A percentile compares a stretch with the other conserved stretches of the same genome.
Evolutionary conservation across 345 rosid genomes (phyloP).

Genomic region (Populus davidiana): DNA sequence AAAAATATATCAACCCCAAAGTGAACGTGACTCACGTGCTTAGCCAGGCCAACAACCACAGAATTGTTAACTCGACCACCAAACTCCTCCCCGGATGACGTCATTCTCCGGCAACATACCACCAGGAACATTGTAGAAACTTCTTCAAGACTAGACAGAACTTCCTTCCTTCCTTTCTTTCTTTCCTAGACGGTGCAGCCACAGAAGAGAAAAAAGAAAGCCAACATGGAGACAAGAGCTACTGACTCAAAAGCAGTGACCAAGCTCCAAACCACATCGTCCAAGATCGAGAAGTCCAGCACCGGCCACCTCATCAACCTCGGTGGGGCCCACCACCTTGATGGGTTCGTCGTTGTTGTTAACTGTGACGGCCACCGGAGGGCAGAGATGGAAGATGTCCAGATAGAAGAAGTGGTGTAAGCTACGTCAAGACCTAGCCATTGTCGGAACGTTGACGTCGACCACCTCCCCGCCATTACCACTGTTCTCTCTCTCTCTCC

Average conservation of each 20-base stretch:
- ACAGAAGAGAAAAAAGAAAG: slow-evolving; percentile 83
- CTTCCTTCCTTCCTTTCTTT: background rate
- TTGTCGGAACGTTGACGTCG: slow-evolving; percentile 17
- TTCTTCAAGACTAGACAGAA: background rate
- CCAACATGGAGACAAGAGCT: slow-evolving; percentile 80
- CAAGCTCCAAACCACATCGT: slow-evolving; percentile 67
- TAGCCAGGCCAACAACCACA: background rate
- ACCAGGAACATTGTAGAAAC: background rate
- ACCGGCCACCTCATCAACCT: slow-evolving; percentile 32
- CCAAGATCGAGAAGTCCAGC: slow-evolving; percentile 47
- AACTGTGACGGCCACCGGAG: slow-evolving; percentile 36
- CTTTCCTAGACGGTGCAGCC: slow-evolving; percentile 64
- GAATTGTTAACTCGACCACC: slow-evolving; percentile 5
- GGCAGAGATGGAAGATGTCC: slow-evolving; percentile 18
- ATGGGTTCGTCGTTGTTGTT: slow-evolving; percentile 11
- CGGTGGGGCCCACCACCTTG: slow-evolving; percentile 20
- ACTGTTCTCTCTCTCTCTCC: background rate
- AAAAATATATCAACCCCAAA: no score
- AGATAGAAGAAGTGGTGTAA: slow-evolving; percentile 4
- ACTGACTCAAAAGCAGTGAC: slow-evolving; percentile 78
- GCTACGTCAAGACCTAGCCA: slow-evolving; percentile 14
- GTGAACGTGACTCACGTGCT: background rate
- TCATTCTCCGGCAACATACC: background rate
- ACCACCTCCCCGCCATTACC: slow-evolving; percentile 37
- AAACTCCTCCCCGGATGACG: background rate